These are phyloP conservation scores for Aegilops tauschii DNA, from an alignment of 176 grass and related monocot species.

Conservation along the genomic window DNA sequence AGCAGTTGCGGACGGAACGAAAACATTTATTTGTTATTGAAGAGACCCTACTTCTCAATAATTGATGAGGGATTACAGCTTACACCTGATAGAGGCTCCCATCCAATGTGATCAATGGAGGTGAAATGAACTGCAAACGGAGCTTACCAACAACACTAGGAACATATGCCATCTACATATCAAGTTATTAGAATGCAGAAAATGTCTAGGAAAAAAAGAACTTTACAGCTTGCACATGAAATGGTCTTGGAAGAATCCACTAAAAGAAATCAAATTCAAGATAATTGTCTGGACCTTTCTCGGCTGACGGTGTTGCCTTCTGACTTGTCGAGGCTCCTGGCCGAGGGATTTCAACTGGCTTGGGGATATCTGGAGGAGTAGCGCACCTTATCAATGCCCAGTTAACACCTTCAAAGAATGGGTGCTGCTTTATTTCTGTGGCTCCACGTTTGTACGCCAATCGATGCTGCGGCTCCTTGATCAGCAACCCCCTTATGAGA, in stretches of 20 bases:
- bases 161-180: conserved; percentile 41
- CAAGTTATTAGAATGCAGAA: conserved; percentile 39
- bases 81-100: conserved; percentile 2
- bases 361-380: conserved; percentile 67
- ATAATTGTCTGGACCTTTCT: conserved; percentile 62
- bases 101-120: conserved; percentile 17
- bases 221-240: conserved; percentile 44
- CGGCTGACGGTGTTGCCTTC: conserved; percentile 24
- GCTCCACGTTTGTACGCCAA: conserved; percentile 77
- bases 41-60: conserved; percentile 16
- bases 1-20: not conserved
- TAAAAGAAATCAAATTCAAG: conserved; percentile 92
- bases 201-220: conserved; percentile 14
- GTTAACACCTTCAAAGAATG: conserved; percentile 78
- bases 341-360: conserved; percentile 48
- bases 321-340: conserved; percentile 53
- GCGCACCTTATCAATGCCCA: conserved; percentile 86
- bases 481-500: conserved; percentile 72
- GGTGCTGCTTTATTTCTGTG: conserved; percentile 81
- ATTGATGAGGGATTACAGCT: conserved; percentile 19
- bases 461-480: conserved; percentile 79
- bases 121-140: conserved; percentile 4
- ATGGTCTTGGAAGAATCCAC: not conserved
- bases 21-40: conserved; percentile 34
- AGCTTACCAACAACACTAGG: conserved; percentile 17